Evolutionary conservation across 192 early-diverging fungal genomes (phyloP).

Genomic region (Coemansia sp.): DNA sequence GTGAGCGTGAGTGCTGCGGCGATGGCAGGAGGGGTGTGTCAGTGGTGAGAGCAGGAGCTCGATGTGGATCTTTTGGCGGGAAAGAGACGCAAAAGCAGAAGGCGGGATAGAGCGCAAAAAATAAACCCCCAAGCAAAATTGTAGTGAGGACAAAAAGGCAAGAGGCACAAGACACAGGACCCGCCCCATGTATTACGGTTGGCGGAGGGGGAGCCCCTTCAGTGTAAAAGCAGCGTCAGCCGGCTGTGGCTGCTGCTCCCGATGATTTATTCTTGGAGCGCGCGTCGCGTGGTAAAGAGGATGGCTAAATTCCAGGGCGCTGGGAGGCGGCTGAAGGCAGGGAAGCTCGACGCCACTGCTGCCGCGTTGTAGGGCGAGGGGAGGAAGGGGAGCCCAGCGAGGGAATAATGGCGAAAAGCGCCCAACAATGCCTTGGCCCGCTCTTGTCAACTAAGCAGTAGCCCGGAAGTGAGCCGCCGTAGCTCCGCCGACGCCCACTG

Average conservation of each 20-base stretch:
- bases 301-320: conserved; percentile 5
- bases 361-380: not conserved
- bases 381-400: not conserved
- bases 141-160: not conserved
- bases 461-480: not conserved
- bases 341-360: not conserved
- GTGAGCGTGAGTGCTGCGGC: not conserved
- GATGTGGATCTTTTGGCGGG: not conserved
- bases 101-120: not conserved
- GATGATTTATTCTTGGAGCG: not conserved
- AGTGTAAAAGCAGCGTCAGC: not conserved
- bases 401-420: not conserved
- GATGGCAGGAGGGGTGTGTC: not conserved
- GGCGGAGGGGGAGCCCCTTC: not conserved
- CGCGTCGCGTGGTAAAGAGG: not conserved
- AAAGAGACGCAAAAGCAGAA: conserved; percentile 1
- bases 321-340: not conserved
- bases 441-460: not conserved
- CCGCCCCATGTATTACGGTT: not conserved
- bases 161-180: conserved; percentile 5
- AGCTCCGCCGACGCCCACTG: not conserved
- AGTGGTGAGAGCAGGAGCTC: not conserved
- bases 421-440: not conserved
- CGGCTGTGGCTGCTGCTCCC: not conserved
- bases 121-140: not conserved